Evolutionary conservation across 2,329 filamentous ascomycete species (phyloP), one percentile per base, ranked within the genome.

Genomic region (Rasamsonia emersonii): DNA sequence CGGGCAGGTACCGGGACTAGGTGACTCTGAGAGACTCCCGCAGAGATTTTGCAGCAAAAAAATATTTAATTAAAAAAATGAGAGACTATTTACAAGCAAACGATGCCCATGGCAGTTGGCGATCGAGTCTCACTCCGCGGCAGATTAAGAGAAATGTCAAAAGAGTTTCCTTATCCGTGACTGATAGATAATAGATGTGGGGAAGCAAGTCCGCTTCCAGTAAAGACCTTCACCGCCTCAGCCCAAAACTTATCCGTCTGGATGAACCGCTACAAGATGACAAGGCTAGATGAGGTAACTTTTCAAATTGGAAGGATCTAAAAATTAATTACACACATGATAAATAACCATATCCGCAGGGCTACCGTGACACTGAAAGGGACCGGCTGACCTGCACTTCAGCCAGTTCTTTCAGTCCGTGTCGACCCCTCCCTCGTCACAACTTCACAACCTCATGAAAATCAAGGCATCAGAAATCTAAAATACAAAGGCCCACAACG

Each of bases 351-450:
- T n/a, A n/a, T 36, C 19, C 13, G 25, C 17, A 25, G 33, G 26
- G 18, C 30, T 27, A 30, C 30, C 20, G 11, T 23, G 20, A 23
- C n/a, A n/a, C 20, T 11, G 20, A 23, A 29, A 33, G 32, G 18
- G 11, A 8, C 42, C 30, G 42, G 49, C 42, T 55, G 57, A 59
- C 57, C 59, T 63, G 59, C 59, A 63, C 59, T 59, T 58, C 59
- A 56, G 49, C 50, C 40, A 31, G 33, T 32, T 19, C 32, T 32
- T 20, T 32, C 17, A 20, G 24, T 14, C 19, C 14, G 23, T 26
- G 28, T 32, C 19, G 33, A 39, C 35, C 26, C 38, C 42, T 39
- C 40, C 24, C 32, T 36, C 40, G 33, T 39, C 32, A 45, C 33
- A 36, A 33, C 33, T 40, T 37, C 30, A 36, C 20, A 30, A 28